Evolutionary conservation across 495 filamentous ascomycete species (phyloP), one percentile per base, ranked within the genome.

Genomic region (Bacidia gigantensis): DNA sequence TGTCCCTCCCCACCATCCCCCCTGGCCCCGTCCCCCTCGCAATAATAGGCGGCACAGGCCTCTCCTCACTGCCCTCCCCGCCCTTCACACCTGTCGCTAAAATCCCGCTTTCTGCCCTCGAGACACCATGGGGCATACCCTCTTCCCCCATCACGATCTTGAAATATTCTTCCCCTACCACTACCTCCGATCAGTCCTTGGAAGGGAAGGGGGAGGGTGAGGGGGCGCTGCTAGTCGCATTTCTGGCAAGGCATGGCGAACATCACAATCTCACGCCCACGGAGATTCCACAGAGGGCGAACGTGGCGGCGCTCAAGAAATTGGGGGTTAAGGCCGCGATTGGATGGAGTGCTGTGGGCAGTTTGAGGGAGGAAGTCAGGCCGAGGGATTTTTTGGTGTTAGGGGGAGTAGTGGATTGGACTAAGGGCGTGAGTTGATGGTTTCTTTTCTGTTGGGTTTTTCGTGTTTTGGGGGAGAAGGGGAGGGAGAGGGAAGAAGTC

Each of bases 401-500:
- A 14, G 87, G 94, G 67, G 92, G 96, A 72, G 79, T 97, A 65
- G 94, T 97, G 67, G 92, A 99, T 69, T 87, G 92, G 56, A 99
- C 92, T 58, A 96, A 95, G 75, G 92, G 92, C 23, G 64, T 73
- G 11, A 62, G 66, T 50, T 41, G 11, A 14, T 40, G n/a, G n/a
- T n/a, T n/a, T n/a, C n/a, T n/a, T n/a, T n/a, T n/a, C n/a, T n/a
- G n/a, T n/a, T n/a, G n/a, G n/a, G 2, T 14, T 25, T 11, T 23
- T 5, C 11, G 14, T 41, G 26, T 2, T 0, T 2, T 0, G 26
- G 44, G n/a, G 38, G 17, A 1, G 9, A 22, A 26, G 12, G 20
- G 51, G 10, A 7, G 18, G 20, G 45, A 0, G 18, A 17, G 17
- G 22, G 26, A 10, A 2, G 14, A 25, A 18, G 18, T 0, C 18